Base-by-base conservation (phyloP, 805 yeast species). In the Sugiyamaella qingdaonensis region DNA sequence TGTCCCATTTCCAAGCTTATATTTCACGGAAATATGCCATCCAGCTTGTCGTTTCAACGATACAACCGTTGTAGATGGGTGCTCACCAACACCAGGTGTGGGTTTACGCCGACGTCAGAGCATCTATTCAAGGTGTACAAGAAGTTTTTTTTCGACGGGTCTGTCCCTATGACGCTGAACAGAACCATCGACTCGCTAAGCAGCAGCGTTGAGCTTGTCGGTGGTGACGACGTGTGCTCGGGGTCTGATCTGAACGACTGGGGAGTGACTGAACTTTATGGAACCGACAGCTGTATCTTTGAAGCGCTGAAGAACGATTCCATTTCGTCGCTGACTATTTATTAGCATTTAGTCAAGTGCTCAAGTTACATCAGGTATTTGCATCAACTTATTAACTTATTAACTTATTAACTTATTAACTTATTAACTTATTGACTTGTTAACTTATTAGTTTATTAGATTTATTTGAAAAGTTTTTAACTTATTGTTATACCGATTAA, bases 11-110 rank as follows among this genome's bases (percentile, higher is more conserved):
- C 69, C 41, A 81, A 80, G 58, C 58, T 82, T 10, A 70, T 80
- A 2, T 33, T 81, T 9, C 86, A 82, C 60, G 77, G 76, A 54
- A 84, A 84, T 37, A 72, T 77, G 11, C 71, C 78, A n/a, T 79
- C 79, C 58, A 72, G 81, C 5, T 65, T 77, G 34, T 78, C 77
- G 45, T 82, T 82, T 61, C 72, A 78, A 72, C 77, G 72, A 52
- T 82, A 84, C 73, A 77, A 76, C 59, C 68, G 74, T 48, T 74
- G 84, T 54, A 70, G 73, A 49, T 77, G 81, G 80, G 62, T 59
- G 46, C 62, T 76, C 35, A 35, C 41, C 47, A 21, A 27, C 16
- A 45, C 39, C n/a, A 27, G 11, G 34, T 43, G 18, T 49, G 44
- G 21, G 14, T 13, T 13, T 13, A 3, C 44, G 34, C 44, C 42